Conservation (phyloP, 768 basidiomycete genomes). For the Suillus clintonianus region DNA sequence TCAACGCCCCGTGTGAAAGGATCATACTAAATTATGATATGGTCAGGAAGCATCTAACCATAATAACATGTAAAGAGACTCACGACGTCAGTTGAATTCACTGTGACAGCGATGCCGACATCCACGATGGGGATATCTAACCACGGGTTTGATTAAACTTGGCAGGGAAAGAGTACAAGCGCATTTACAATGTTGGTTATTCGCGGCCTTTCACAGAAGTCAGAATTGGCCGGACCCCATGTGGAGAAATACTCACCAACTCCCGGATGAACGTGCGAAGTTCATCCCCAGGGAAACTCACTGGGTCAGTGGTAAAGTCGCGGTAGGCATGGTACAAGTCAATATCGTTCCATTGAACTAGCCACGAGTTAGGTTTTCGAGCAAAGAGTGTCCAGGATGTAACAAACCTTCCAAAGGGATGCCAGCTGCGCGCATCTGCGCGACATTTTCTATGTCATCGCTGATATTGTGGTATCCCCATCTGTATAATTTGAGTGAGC, state of each 20-base stretch:
- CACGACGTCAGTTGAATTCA: constrained; percentile 65
- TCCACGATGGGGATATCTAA: constrained; percentile 73
- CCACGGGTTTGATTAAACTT: neutral
- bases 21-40: constrained; percentile 49
- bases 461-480: constrained; percentile 56
- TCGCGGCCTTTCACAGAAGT: constrained; percentile 18
- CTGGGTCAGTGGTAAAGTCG: constrained; percentile 71
- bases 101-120: constrained; percentile 56
- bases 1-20: constrained; percentile 66
- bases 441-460: constrained; percentile 56
- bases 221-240: neutral
- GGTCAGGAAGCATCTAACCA: neutral
- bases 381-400: neutral
- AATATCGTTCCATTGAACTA: constrained; percentile 81
- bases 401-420: constrained; percentile 74
- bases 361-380: neutral
- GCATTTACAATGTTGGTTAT: constrained; percentile 31
- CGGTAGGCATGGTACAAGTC: constrained; percentile 70
- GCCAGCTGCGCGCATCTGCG: constrained; percentile 62
- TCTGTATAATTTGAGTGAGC: constrained; percentile 14
- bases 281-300: constrained; percentile 58
- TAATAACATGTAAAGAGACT: constrained; percentile 23
- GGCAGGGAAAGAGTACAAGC: neutral
- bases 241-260: constrained; percentile 43
- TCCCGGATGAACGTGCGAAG: constrained; percentile 54